Evolutionary conservation across 1,284 basidiomycete species (phyloP).

Genomic region (Heterobasidion occidentale): DNA sequence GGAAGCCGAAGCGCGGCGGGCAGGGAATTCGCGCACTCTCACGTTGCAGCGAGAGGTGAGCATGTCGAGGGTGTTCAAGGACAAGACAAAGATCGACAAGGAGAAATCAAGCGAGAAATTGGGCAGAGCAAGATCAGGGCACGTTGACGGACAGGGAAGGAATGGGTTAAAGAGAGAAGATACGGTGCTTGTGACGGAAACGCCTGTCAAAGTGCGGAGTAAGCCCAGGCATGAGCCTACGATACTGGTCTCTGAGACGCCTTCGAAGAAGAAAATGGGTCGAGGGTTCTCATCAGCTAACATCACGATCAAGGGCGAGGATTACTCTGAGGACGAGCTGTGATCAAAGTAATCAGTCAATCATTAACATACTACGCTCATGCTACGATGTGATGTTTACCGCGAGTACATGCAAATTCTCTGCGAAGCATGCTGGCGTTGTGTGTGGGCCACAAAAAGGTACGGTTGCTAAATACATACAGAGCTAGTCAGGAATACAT

Average conservation of each 20-base stretch:
- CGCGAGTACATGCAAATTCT: no score
- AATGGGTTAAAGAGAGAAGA: neutral
- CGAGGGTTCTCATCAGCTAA: no score
- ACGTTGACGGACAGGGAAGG: neutral
- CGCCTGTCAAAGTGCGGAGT: neutral
- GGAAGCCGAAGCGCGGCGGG: constrained; percentile 33
- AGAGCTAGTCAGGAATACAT: no score
- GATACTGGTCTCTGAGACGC: neutral
- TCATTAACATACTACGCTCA: no score
- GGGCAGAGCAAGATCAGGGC: neutral
- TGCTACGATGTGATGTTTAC: no score
- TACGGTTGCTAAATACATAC: no score
- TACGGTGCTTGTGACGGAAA: neutral
- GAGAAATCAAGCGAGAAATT: neutral
- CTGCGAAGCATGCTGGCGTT: no score
- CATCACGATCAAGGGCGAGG: no score
- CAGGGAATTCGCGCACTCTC: constrained; percentile 11
- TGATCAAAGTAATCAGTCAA: no score
- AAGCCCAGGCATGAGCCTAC: neutral
- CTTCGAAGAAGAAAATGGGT: neutral
- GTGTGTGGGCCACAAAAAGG: no score
- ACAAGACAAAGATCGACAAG: constrained; percentile 7
- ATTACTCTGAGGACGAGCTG: no score
- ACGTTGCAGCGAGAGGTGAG: constrained; percentile 58
- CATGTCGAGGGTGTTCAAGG: constrained; percentile 64